A percentile compares a stretch with the other conserved stretches of the same genome.
phyloP scores from a whole-genome alignment of 441 rosid species.

The Flueggea neowawraea region DNA sequence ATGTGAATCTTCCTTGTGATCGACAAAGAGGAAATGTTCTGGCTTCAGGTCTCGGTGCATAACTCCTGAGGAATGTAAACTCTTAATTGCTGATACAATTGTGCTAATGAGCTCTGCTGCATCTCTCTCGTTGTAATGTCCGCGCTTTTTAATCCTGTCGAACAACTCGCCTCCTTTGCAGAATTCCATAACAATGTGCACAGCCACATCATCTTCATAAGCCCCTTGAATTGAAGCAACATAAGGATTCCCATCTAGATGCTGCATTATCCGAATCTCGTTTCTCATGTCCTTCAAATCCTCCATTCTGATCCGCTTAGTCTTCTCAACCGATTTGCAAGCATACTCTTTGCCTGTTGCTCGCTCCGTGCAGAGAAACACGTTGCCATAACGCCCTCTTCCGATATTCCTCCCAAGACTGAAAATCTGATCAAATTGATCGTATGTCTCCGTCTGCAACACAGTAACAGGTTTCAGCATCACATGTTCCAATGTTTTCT shows the following conservation, averaged over 20 bases:
- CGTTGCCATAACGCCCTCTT: not conserved
- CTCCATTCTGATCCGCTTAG: constrained; percentile 21
- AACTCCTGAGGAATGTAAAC: constrained; percentile 49
- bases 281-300: not conserved
- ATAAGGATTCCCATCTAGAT: not conserved
- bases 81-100: not conserved
- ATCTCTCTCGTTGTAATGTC: not conserved
- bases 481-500: not conserved
- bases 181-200: not conserved
- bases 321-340: constrained; percentile 46
- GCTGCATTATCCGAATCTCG: not conserved
- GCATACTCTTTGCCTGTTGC: constrained; percentile 35
- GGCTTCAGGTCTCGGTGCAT: constrained; percentile 75
- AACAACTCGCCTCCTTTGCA: not conserved
- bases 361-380: constrained; percentile 37
- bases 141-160: not conserved
- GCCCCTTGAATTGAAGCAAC: not conserved
- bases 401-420: not conserved
- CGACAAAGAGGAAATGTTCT: constrained; percentile 58
- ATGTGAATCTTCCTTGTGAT: constrained; percentile 52
- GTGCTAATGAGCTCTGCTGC: not conserved
- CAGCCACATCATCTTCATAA: not conserved
- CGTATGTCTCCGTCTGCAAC: not conserved
- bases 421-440: not conserved
- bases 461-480: not conserved